Conservation (phyloP, 805 yeast genomes). For the Tetrapisispora phaffii region DNA sequence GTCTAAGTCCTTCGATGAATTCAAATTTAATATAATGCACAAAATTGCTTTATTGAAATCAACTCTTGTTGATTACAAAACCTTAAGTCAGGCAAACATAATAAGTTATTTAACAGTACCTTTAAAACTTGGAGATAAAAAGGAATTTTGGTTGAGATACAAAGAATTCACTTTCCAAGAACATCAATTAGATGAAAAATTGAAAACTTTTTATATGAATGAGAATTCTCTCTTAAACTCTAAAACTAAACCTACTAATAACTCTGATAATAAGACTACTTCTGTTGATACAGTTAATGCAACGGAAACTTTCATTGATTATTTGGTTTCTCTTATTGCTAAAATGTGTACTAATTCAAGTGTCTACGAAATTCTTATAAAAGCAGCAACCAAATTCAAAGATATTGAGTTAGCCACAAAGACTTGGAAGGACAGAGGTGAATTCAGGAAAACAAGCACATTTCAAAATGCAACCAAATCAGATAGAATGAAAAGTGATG, state of each 20-base stretch:
- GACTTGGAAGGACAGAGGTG: constrained; percentile 75
- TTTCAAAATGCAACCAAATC: constrained; percentile 50
- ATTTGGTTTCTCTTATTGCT: constrained; percentile 16
- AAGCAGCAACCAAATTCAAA: constrained; percentile 52
- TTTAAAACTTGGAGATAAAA: constrained; percentile 16
- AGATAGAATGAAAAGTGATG: constrained; percentile 15
- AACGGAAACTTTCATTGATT: constrained; percentile 3
- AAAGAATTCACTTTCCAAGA: constrained; percentile 21
- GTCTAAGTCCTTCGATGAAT: constrained; percentile 27
- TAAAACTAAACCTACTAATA: not conserved
- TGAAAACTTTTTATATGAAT: not conserved
- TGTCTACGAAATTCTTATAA: constrained; percentile 51
- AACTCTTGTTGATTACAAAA: constrained; percentile 10
- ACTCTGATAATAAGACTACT: not conserved
- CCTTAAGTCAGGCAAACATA: constrained; percentile 16
- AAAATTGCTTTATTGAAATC: constrained; percentile 12
- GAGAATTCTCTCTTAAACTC: not conserved
- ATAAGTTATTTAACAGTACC: constrained; percentile 23
- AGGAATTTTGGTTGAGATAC: constrained; percentile 20
- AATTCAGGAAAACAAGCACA: constrained; percentile 43
- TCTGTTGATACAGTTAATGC: not conserved
- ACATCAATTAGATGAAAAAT: constrained; percentile 13
- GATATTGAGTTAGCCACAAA: constrained; percentile 50
- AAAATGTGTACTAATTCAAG: constrained; percentile 36
- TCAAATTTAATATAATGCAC: constrained; percentile 12